Evolutionary conservation across 2,329 filamentous ascomycete species (phyloP).

Genomic region (Fusarium sarcochroum): DNA sequence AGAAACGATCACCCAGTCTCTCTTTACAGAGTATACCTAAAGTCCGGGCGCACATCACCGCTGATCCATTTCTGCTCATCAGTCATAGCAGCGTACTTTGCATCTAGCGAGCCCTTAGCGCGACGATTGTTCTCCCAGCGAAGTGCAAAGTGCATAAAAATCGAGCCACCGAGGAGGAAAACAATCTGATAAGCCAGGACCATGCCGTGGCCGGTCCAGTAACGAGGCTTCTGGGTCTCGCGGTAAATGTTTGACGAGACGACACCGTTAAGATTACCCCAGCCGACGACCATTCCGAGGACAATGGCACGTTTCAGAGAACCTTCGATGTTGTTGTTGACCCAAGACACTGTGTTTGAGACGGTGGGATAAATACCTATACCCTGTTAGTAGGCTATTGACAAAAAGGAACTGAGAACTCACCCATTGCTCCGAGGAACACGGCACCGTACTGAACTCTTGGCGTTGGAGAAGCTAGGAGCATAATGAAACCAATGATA

Average conservation of each 20-base stretch:
- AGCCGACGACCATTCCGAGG: constrained; percentile 80
- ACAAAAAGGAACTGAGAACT: fast-evolving
- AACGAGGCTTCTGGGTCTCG: constrained; percentile 49
- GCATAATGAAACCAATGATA: constrained; percentile 76
- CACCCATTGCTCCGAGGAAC: constrained; percentile 72
- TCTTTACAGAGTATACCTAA: constrained; percentile 52
- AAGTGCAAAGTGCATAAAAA: constrained; percentile 72
- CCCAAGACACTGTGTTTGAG: constrained; percentile 79
- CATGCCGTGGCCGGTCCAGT: constrained; percentile 68
- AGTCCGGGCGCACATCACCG: constrained; percentile 66
- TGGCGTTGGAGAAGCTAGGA: constrained; percentile 67
- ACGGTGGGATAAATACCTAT: constrained; percentile 80
- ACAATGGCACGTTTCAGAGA: constrained; percentile 77
- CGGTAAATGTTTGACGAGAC: constrained; percentile 74
- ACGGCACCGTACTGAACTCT: constrained; percentile 76
- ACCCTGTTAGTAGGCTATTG: fast-evolving
- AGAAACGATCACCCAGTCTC: fast-evolving
- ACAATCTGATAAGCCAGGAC: constrained; percentile 75
- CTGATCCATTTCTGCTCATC: constrained; percentile 67
- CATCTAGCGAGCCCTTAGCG: constrained; percentile 66
- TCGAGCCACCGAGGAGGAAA: constrained; percentile 74
- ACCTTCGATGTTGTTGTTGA: constrained; percentile 76
- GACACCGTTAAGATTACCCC: constrained; percentile 83
- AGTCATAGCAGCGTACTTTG: constrained; percentile 68
- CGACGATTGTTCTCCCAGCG: constrained; percentile 72